Percentiles rank a stretch among this genome's conserved stretches.
Conservation (phyloP, 371 early-diverging fungal genomes). For the Mortierella sp. region DNA sequence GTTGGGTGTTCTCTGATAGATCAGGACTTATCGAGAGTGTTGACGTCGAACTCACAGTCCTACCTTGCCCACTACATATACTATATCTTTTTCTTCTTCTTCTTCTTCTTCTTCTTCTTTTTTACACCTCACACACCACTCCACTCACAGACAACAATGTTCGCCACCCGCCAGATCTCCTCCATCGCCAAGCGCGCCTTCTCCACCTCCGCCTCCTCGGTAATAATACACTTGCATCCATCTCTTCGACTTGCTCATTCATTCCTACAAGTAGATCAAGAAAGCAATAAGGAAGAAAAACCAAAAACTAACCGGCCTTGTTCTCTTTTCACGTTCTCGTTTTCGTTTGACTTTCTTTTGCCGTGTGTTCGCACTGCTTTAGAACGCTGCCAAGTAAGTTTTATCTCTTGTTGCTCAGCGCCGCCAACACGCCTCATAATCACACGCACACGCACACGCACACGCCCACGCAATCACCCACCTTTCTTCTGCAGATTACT, state of each 20-base stretch:
- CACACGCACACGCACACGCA: no score
- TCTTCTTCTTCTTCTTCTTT: constrained; percentile 8
- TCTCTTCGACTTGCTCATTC: no score
- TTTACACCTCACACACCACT: constrained; percentile 10
- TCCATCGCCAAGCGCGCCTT: constrained; percentile 76
- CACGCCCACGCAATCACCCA: background rate
- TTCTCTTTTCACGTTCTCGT: background rate
- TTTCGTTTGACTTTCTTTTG: background rate
- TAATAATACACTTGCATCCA: constrained; percentile 12
- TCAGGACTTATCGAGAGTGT: background rate
- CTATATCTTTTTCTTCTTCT: constrained; percentile 3
- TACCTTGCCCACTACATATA: no score
- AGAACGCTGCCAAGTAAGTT: constrained; percentile 60
- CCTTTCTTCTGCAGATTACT: background rate
- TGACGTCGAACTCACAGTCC: background rate
- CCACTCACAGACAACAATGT: constrained; percentile 26
- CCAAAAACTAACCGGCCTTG: background rate
- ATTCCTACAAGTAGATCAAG: background rate
- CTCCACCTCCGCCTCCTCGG: constrained; percentile 67
- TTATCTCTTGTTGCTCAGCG: background rate
- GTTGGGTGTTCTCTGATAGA: background rate
- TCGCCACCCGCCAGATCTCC: constrained; percentile 55
- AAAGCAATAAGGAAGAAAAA: background rate
- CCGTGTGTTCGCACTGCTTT: background rate
- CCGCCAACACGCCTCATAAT: background rate